These are phyloP conservation scores for Suillus clintonianus DNA, from an alignment of 768 basidiomycete genomes.

Conservation along the genomic window DNA sequence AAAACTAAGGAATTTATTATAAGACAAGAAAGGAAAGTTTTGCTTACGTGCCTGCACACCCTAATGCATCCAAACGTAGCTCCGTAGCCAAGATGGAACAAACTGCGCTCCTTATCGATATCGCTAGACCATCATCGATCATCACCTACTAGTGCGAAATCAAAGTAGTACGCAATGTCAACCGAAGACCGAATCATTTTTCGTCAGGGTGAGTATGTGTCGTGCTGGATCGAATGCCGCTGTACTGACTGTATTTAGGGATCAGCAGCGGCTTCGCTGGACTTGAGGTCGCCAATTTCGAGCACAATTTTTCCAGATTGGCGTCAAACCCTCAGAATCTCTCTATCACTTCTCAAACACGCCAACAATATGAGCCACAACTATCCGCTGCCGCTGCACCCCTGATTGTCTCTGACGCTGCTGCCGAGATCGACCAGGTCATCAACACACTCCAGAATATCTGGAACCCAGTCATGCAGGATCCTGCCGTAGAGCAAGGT, in stretches of 20 bases:
- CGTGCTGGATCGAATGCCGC: background rate
- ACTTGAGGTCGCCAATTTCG: background rate
- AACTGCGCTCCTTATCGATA: background rate
- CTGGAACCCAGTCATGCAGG: background rate
- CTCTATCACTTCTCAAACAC: background rate
- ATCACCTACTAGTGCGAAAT: background rate
- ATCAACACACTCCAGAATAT: background rate
- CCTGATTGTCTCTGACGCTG: background rate
- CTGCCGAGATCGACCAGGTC: background rate
- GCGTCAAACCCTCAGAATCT: background rate
- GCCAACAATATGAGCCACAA: background rate
- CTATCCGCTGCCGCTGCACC: background rate
- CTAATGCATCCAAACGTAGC: background rate
- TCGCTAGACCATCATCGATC: background rate
- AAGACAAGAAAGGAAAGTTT: background rate
- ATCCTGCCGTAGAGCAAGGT: background rate
- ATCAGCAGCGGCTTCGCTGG: constrained; percentile 1
- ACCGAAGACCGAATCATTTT: constrained; percentile 16
- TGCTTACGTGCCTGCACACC: background rate
- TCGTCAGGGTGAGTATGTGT: background rate
- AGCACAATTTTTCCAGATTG: constrained; percentile 2
- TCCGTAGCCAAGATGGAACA: background rate
- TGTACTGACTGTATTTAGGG: background rate
- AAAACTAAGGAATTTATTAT: background rate
- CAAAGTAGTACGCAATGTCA: constrained; percentile 16